A percentile compares a stretch with the other conserved stretches of the same genome.
phyloP scores from a whole-genome alignment of 257 asterid genomes.

The Rehmannia glutinosa region DNA sequence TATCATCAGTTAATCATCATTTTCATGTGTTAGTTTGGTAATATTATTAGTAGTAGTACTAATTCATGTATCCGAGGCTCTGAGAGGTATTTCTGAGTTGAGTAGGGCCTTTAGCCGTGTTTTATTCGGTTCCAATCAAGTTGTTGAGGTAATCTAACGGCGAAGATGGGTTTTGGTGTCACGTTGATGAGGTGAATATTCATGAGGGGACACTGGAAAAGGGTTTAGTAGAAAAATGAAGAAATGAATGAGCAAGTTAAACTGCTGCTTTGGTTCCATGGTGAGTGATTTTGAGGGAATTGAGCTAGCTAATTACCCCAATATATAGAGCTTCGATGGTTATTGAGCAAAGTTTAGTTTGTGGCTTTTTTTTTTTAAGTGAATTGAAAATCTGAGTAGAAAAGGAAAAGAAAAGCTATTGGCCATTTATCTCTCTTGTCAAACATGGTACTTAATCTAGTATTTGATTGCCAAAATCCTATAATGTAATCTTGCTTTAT shows the following conservation, averaged over 20 bases:
- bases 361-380: too few relatives aligned
- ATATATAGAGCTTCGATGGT: neutral
- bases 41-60: too few relatives aligned
- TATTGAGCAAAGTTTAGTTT: too few relatives aligned
- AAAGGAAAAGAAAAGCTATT: too few relatives aligned
- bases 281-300: neutral
- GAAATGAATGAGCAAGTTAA: neutral
- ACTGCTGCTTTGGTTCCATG: neutral
- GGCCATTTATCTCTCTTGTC: too few relatives aligned
- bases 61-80: constrained; percentile 20
- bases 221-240: constrained; percentile 1
- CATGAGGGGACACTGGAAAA: neutral
- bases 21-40: neutral
- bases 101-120: neutral
- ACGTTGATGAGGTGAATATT: neutral
- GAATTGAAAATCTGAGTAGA: too few relatives aligned
- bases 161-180: neutral
- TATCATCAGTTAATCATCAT: constrained; percentile 16
- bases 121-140: constrained; percentile 8
- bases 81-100: constrained; percentile 15
- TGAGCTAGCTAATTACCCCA: neutral
- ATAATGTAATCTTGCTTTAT: neutral
- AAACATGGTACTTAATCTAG: too few relatives aligned
- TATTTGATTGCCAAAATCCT: too few relatives aligned
- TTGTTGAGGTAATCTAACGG: constrained; percentile 7